Evolutionary conservation across 495 filamentous ascomycete genomes (phyloP).

Genomic region (Margaritispora aquatica): DNA sequence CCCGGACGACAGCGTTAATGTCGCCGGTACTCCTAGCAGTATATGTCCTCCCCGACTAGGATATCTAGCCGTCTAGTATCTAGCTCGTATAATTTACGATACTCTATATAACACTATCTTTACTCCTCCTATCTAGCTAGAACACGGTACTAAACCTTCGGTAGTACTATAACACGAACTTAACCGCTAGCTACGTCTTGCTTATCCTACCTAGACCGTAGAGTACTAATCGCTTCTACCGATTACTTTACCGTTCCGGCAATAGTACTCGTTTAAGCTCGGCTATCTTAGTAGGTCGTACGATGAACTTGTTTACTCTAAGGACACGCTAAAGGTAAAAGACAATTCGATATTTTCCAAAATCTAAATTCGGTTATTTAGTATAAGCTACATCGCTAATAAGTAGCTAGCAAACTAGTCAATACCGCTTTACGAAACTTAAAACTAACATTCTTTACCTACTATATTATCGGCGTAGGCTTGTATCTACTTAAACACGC

Average conservation of each 20-base stretch:
- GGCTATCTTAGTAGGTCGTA: conserved; percentile 17
- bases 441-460: background rate
- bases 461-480: background rate
- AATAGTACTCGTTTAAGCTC: conserved; percentile 12
- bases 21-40: background rate
- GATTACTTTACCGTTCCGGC: conserved; percentile 10
- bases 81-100: conserved; percentile 23
- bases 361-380: background rate
- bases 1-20: conserved; percentile 10
- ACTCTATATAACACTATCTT: conserved; percentile 30
- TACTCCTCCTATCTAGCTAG: conserved; percentile 26
- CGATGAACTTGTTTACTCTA: conserved; percentile 18
- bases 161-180: conserved; percentile 29
- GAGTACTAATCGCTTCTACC: conserved; percentile 16
- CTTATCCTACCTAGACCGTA: conserved; percentile 37
- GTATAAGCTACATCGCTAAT: background rate
- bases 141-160: conserved; percentile 20
- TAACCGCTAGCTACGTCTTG: conserved; percentile 37
- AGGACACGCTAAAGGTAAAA: conserved; percentile 19
- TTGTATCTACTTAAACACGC: background rate
- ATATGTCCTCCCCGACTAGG: background rate
- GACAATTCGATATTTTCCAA: conserved; percentile 1
- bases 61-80: conserved; percentile 26
- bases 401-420: background rate
- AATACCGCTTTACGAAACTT: background rate